Conservation (phyloP, 257 asterid species). For the Nicotiana paniculata region DNA sequence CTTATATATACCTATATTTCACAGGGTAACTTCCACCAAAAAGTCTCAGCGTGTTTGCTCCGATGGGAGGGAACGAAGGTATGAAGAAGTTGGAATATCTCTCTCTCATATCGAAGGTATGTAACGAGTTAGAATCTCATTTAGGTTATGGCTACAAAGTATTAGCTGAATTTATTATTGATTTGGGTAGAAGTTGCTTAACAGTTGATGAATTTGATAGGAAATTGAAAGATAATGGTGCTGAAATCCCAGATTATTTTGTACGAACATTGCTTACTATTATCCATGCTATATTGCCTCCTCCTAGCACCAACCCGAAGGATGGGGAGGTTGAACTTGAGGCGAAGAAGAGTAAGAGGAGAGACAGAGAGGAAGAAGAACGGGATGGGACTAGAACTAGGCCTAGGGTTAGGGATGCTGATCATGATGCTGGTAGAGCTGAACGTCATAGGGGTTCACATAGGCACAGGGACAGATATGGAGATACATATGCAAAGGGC, state of each 20-base stretch:
- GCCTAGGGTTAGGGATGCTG: constrained; percentile 27
- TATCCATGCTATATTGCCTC: constrained; percentile 81
- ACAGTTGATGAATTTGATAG: constrained; percentile 52
- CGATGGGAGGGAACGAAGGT: too few species aligned
- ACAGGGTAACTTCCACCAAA: too few species aligned
- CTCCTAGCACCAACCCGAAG: constrained; percentile 30
- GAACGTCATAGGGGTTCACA: constrained; percentile 19
- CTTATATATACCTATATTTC: too few species aligned
- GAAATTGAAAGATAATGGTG: constrained; percentile 58
- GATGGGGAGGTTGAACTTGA: constrained; percentile 66
- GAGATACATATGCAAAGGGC: neutral
- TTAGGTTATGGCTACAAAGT: constrained; percentile 64
- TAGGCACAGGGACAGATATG: constrained; percentile 8
- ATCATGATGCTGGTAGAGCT: constrained; percentile 13
- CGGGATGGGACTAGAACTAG: constrained; percentile 6
- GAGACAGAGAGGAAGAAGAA: constrained; percentile 30
- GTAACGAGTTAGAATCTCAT: constrained; percentile 67
- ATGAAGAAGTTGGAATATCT: constrained; percentile 60
- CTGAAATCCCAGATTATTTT: constrained; percentile 87
- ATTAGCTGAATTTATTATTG: constrained; percentile 76
- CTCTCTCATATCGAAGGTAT: constrained; percentile 74
- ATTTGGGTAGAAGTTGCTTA: constrained; percentile 56
- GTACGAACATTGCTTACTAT: constrained; percentile 73
- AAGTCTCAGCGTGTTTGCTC: too few species aligned
- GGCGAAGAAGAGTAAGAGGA: constrained; percentile 28